phyloP scores from a whole-genome alignment of 495 filamentous ascomycete species.

The Ascobolus immersus region DNA sequence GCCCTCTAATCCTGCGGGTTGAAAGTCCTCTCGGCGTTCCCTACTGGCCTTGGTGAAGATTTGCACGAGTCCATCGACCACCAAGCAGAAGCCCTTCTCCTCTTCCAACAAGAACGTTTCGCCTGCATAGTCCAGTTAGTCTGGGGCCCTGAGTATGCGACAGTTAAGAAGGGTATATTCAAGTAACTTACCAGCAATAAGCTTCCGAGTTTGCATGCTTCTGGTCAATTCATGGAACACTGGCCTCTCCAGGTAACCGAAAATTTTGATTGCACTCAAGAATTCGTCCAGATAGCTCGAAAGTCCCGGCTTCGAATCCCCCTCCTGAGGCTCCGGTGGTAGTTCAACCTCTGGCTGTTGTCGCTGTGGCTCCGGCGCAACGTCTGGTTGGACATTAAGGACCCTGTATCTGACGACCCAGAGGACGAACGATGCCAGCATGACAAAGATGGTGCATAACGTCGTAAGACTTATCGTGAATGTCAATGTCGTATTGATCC shows the following conservation, averaged over 20 bases:
- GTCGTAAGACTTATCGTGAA: constrained; percentile 98
- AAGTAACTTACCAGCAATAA: constrained; percentile 38
- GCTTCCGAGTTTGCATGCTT: constrained; percentile 90
- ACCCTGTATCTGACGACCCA: constrained; percentile 89
- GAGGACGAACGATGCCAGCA: constrained; percentile 51
- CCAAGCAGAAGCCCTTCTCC: constrained; percentile 91
- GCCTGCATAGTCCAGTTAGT: no score
- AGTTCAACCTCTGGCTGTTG: constrained; percentile 89
- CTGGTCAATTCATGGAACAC: constrained; percentile 94
- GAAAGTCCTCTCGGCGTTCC: constrained; percentile 11
- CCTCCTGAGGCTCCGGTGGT: constrained; percentile 77
- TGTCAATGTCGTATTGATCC: constrained; percentile 86
- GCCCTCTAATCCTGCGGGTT: constrained; percentile 19
- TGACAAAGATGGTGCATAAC: constrained; percentile 55
- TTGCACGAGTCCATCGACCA: constrained; percentile 89
- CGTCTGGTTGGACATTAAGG: constrained; percentile 78
- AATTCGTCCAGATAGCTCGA: constrained; percentile 95
- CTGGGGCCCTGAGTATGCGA: no score
- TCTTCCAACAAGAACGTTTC: constrained; percentile 88
- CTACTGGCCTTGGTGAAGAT: constrained; percentile 82
- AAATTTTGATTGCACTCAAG: constrained; percentile 95
- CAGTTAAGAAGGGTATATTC: no score
- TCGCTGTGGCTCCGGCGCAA: constrained; percentile 81
- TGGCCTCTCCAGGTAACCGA: constrained; percentile 84
- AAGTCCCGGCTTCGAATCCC: constrained; percentile 68